Evolutionary conservation across 352 stramenopile species (phyloP), one percentile per base, ranked within the genome.

Genomic region (Pythium utonaiense): DNA sequence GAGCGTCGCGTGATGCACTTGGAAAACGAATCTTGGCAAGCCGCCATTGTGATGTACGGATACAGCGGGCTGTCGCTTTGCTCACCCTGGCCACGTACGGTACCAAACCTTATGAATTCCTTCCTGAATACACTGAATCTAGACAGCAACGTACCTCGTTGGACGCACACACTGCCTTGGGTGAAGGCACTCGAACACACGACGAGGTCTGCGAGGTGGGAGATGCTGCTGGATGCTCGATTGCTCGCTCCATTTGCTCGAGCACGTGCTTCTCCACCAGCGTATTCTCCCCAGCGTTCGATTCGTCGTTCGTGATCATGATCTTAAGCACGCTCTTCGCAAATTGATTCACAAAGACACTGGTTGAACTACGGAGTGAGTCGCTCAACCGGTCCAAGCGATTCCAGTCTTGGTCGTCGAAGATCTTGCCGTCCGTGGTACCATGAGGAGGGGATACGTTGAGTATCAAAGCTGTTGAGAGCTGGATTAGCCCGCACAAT

Each of bases 401-500:
- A 48, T 87, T 70, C 80, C 80, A 93, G 19, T 70, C 57, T 24
- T 77, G 66, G 21, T 67, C 71, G 40, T 81, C 59, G 47, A 83
- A 66, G 3, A 56, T 25, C 33, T 53, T 53, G 4, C 12, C 38
- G 42, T 38, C 16, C n/a, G 40, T 10, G 28, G 13, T 13, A 47
- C 21, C 3, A 14, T 57, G 25, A 48, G 48, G 33, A 5, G 57
- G 33, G 4, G 61, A 68, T 17, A 74, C 54, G 58, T 89, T 89
- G n/a, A 91, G 53, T 17, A 93, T 54, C 7, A 95, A 60, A 3
- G 67, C 75, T 1, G 71, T 77, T n/a, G 80, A 78, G 7, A 96
- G 42, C 22, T 91, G 77, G 19, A 96, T 30, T 7, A 96, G 62
- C 6, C 81, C 81, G 53, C 85, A 95, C 10, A 96, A 67, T 4